These are phyloP conservation scores for Rosa multiflora DNA, from an alignment of 306 rosid species.

Conservation along the genomic window DNA sequence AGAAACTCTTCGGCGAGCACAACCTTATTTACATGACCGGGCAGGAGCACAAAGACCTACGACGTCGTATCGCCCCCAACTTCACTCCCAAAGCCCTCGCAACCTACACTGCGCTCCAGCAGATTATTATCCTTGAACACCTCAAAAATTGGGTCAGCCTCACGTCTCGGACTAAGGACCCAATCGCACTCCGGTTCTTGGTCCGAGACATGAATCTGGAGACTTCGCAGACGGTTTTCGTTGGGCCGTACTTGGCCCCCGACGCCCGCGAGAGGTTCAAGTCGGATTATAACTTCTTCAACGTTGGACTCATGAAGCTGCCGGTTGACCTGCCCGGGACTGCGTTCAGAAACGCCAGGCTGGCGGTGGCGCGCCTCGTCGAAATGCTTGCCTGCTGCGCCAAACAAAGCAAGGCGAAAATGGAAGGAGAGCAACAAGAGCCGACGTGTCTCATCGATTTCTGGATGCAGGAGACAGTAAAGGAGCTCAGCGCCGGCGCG, in stretches of 20 bases:
- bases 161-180: not conserved
- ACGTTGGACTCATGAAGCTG: conserved; percentile 77
- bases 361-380: conserved; percentile 63
- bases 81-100: conserved; percentile 77
- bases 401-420: conserved; percentile 44
- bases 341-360: conserved; percentile 70
- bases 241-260: conserved; percentile 61
- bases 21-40: conserved; percentile 88
- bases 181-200: conserved; percentile 48
- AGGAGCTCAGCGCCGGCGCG: conserved; percentile 32
- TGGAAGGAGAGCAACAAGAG: conserved; percentile 33
- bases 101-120: conserved; percentile 74
- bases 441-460: conserved; percentile 78
- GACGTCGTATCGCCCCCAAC: conserved; percentile 83
- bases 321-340: conserved; percentile 82
- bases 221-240: conserved; percentile 79
- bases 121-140: conserved; percentile 65
- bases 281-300: conserved; percentile 64
- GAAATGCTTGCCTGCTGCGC: conserved; percentile 46
- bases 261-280: conserved; percentile 60
- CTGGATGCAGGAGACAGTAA: conserved; percentile 76
- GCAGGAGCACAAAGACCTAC: conserved; percentile 75
- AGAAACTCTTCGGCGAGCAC: conserved; percentile 86
- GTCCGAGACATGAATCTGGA: conserved; percentile 84
- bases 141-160: conserved; percentile 50